Conservation (phyloP, 2,329 filamentous ascomycete genomes). For the Paramyrothecium roridum region DNA sequence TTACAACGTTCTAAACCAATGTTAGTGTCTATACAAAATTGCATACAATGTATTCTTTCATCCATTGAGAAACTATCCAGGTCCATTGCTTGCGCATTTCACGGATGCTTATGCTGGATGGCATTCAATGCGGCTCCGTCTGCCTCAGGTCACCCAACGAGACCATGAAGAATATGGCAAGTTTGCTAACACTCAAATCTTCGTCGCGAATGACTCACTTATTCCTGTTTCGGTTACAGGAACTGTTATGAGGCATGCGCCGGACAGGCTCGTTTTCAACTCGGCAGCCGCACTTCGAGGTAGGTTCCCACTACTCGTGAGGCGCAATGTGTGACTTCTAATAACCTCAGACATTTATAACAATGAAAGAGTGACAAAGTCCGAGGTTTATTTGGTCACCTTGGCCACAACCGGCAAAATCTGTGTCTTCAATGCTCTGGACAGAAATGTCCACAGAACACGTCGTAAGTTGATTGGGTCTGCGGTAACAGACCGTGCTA, state of each 20-base stretch:
- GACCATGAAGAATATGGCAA: conserved; percentile 1
- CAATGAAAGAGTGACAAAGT: background rate
- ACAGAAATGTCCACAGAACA: conserved; percentile 1
- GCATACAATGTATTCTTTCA: background rate
- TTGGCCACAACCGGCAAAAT: background rate
- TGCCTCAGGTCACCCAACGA: background rate
- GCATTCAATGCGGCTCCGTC: background rate
- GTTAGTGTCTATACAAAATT: no score
- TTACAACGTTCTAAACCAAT: no score
- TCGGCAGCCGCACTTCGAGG: background rate
- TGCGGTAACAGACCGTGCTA: conserved; percentile 4
- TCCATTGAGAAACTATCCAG: background rate
- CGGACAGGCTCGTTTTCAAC: background rate
- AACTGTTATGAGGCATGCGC: background rate
- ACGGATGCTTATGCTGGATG: background rate
- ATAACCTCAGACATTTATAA: background rate
- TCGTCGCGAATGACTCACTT: background rate
- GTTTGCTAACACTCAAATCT: background rate
- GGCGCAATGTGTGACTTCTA: background rate
- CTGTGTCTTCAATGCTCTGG: conserved; percentile 4
- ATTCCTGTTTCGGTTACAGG: background rate
- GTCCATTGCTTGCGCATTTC: background rate
- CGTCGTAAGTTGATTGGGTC: conserved; percentile 4
- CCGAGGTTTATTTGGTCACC: background rate
- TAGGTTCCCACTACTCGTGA: background rate